Percentiles rank a stretch among this genome's conserved stretches.
These are phyloP conservation scores for Trichosporon sp. DNA, from an alignment of 1,284 basidiomycete species.

Conservation along the genomic window DNA sequence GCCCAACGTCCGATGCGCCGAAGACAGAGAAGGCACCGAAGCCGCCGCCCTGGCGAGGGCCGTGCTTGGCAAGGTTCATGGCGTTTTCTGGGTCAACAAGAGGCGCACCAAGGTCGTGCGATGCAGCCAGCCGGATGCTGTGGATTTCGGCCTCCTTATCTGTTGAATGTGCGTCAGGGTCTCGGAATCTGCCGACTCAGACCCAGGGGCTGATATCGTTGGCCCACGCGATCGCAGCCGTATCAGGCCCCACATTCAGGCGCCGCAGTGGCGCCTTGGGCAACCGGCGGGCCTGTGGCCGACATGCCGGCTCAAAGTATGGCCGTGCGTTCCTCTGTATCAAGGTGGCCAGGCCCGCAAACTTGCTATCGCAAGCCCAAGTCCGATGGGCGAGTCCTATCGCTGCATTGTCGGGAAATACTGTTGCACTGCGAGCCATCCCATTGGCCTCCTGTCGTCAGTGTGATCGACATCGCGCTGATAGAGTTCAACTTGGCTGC, in stretches of 20 bases:
- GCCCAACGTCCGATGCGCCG: neutral
- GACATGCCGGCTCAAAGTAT: neutral
- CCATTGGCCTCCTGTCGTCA: neutral
- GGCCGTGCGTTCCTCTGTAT: neutral
- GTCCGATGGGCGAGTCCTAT: neutral
- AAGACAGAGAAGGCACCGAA: neutral
- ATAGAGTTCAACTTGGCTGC: neutral
- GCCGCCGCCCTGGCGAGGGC: too few relatives aligned
- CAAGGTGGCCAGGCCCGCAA: neutral
- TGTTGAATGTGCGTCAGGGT: neutral
- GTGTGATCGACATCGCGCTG: neutral
- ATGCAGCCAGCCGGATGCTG: neutral
- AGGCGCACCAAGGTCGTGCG: neutral
- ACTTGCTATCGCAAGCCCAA: neutral
- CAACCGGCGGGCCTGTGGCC: neutral
- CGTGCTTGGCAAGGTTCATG: neutral
- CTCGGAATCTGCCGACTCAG: neutral
- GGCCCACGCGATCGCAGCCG: neutral
- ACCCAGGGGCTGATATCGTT: neutral
- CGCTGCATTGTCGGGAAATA: neutral
- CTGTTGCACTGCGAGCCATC: neutral
- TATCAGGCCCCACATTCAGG: neutral
- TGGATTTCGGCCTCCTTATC: neutral
- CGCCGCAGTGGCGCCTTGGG: neutral
- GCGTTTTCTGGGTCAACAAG: neutral